These are phyloP conservation scores for Hypoxylon sp. DNA, from an alignment of 2,329 filamentous ascomycete species.

Conservation along the genomic window DNA sequence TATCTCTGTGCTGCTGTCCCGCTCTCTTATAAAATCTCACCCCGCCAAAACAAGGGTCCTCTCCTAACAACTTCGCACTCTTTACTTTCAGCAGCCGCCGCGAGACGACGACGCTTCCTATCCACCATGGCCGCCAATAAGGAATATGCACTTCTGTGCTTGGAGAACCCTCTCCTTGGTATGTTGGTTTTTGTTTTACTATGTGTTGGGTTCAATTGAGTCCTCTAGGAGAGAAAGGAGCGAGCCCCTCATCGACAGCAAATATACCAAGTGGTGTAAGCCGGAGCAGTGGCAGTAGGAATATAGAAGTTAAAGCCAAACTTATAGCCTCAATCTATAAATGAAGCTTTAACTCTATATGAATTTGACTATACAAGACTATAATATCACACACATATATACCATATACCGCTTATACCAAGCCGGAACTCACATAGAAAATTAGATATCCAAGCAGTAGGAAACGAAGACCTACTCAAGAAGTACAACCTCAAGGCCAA, in stretches of 20 bases:
- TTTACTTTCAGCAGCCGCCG: conserved; percentile 11
- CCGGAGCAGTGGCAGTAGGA: conserved; percentile 1
- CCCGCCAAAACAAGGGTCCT: conserved; percentile 50
- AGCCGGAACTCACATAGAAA: conserved; percentile 16
- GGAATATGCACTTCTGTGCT: conserved; percentile 89
- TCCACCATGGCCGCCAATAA: conserved; percentile 79
- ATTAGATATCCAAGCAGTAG: conserved; percentile 91
- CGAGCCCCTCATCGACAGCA: conserved; percentile 4
- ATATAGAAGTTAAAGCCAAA: conserved; percentile 3
- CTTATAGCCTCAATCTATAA: conserved; percentile 14
- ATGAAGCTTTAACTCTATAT: background rate
- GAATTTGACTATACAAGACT: background rate
- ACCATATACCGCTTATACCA: conserved; percentile 7
- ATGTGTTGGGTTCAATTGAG: conserved; percentile 19
- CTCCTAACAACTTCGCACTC: conserved; percentile 37
- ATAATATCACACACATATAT: background rate
- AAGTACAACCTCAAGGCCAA: conserved; percentile 97
- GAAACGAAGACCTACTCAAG: conserved; percentile 85
- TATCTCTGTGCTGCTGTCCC: conserved; percentile 20
- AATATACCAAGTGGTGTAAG: conserved; percentile 15
- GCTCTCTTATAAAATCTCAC: conserved; percentile 52
- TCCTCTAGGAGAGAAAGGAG: conserved; percentile 1
- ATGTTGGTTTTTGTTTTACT: conserved; percentile 54
- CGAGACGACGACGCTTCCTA: conserved; percentile 31
- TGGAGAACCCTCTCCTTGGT: conserved; percentile 99